phyloP scores from a whole-genome alignment of 208 protist genomes.

The Acanthamoeba triangularis region DNA sequence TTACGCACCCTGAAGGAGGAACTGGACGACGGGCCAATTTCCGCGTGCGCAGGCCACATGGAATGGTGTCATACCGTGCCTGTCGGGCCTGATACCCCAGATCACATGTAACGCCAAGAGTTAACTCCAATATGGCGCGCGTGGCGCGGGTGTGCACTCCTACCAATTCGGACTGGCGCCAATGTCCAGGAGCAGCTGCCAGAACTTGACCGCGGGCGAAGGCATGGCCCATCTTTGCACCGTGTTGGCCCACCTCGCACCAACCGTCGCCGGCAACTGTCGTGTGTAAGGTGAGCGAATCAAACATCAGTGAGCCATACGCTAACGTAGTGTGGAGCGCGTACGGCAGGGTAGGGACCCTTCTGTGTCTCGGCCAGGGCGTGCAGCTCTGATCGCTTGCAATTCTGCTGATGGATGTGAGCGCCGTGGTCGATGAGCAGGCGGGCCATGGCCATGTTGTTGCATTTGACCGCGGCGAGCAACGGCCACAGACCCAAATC shows the following conservation, averaged over 20 bases:
- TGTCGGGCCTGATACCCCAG: neutral
- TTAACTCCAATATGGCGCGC: too few species aligned
- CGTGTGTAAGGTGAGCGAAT: neutral
- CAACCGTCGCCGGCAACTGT: neutral
- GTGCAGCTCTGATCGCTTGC: neutral
- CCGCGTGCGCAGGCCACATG: neutral
- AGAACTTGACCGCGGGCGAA: neutral
- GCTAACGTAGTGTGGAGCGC: too few species aligned
- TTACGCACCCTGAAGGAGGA: neutral
- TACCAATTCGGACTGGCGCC: neutral
- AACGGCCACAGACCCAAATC: neutral
- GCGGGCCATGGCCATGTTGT: neutral
- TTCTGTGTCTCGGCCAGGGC: neutral
- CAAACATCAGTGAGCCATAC: too few species aligned
- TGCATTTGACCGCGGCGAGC: conserved; percentile 16
- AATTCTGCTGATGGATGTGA: too few species aligned
- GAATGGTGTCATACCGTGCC: neutral
- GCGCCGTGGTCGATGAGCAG: conserved; percentile 24
- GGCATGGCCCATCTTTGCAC: neutral
- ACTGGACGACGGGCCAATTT: neutral
- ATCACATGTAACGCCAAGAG: too few species aligned
- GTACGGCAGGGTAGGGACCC: neutral
- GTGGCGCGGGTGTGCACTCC: too few species aligned
- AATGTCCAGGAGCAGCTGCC: neutral
- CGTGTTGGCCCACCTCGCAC: neutral